Conservation (phyloP, 2,329 filamentous ascomycete genomes). For the Teratosphaeria zuluensis region DNA sequence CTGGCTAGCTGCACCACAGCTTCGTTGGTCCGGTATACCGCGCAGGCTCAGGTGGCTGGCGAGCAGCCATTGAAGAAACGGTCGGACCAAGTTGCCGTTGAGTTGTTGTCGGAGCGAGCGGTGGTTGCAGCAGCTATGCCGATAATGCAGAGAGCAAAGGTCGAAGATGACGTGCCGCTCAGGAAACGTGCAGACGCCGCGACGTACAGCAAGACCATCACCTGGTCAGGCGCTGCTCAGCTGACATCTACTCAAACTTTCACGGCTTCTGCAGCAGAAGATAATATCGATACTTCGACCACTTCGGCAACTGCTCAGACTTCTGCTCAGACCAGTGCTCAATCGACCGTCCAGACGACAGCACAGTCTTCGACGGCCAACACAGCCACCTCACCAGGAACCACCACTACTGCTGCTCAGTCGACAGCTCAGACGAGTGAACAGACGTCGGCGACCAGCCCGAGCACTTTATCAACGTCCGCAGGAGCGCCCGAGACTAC, state of each 20-base stretch:
- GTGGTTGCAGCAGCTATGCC: not conserved
- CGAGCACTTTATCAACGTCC: too few relatives aligned
- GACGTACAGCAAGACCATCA: not conserved
- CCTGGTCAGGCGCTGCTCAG: not conserved
- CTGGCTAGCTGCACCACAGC: constrained; percentile 12
- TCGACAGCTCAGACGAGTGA: not conserved
- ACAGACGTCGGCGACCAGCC: not conserved
- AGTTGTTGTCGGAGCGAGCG: not conserved
- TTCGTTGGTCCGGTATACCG: not conserved
- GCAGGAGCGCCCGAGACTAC: too few relatives aligned
- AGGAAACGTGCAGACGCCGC: not conserved
- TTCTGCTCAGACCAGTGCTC: not conserved
- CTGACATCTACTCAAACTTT: not conserved
- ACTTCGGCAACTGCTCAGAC: not conserved
- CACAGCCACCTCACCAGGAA: too few relatives aligned
- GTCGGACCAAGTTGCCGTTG: not conserved
- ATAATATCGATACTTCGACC: not conserved
- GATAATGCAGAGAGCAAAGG: too few relatives aligned
- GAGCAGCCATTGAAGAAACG: not conserved
- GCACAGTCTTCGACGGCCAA: too few relatives aligned
- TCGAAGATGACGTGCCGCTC: too few relatives aligned
- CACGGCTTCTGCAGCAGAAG: not conserved
- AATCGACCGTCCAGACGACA: not conserved
- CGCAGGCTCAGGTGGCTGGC: not conserved
- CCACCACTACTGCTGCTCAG: too few relatives aligned